Conservation (phyloP, 208 protist genomes). For the Leishmania major region DNA sequence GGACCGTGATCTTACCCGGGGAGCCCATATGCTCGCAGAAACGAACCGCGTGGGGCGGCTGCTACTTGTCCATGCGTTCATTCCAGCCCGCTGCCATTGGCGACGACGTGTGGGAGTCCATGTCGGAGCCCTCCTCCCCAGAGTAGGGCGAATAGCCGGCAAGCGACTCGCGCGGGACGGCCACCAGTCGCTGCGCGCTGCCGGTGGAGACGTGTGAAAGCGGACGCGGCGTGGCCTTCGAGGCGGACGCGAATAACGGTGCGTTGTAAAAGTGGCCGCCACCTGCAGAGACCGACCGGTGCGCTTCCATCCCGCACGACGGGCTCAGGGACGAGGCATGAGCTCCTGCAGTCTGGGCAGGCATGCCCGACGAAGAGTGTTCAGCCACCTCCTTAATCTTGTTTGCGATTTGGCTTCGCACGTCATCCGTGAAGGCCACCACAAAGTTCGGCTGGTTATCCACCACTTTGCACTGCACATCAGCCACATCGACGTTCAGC, state of each 20-base stretch:
- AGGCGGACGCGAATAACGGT: slow-evolving; percentile 20
- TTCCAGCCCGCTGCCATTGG: background rate
- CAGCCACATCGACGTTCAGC: slow-evolving; percentile 71
- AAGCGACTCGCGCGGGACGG: slow-evolving; percentile 15
- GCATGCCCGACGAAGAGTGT: slow-evolving; percentile 8
- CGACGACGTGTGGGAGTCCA: slow-evolving; percentile 14
- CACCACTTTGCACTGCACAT: slow-evolving; percentile 78
- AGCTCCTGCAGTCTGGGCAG: slow-evolving; percentile 2
- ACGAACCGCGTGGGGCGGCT: background rate
- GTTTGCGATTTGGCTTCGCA: slow-evolving; percentile 62
- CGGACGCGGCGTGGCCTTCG: slow-evolving; percentile 13
- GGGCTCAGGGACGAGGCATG: slow-evolving; percentile 7
- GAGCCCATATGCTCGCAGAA: background rate
- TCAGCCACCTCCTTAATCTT: slow-evolving; percentile 68
- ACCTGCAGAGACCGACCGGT: background rate
- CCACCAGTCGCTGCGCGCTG: slow-evolving; percentile 19
- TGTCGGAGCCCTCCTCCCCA: slow-evolving; percentile 17
- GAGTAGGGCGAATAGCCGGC: slow-evolving; percentile 15
- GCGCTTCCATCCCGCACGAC: slow-evolving; percentile 8
- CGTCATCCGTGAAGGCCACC: slow-evolving; percentile 72
- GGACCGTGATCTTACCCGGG: background rate
- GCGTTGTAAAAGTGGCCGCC: slow-evolving; percentile 43
- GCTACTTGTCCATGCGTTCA: slow-evolving; percentile 2
- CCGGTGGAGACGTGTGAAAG: slow-evolving; percentile 24
- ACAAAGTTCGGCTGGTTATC: slow-evolving; percentile 80